Percentiles rank a stretch among this genome's conserved stretches.
Conservation (phyloP, 2,329 filamentous ascomycete genomes). For the Trichoderma hamatum region DNA sequence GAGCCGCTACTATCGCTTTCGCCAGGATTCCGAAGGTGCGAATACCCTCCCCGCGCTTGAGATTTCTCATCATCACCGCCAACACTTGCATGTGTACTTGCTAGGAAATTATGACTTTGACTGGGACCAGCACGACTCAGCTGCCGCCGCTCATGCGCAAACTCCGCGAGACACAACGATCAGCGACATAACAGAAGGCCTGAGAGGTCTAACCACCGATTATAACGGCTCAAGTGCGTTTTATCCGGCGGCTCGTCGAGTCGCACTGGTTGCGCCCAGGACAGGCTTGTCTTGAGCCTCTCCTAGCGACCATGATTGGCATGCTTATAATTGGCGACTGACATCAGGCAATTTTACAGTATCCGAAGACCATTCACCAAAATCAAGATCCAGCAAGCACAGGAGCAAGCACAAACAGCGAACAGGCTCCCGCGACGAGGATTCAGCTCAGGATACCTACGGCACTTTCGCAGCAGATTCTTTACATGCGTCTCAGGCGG, state of each 20-base stretch:
- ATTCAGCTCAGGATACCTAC: slow-evolving; percentile 19
- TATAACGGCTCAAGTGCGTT: slow-evolving; percentile 26
- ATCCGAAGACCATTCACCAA: slow-evolving; percentile 19
- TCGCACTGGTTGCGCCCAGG: slow-evolving; percentile 2
- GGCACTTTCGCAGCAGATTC: slow-evolving; percentile 19
- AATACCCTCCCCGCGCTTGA: slow-evolving; percentile 17
- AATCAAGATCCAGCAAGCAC: slow-evolving; percentile 23
- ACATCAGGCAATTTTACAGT: slow-evolving; percentile 6
- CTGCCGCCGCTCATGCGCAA: slow-evolving; percentile 26
- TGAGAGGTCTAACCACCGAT: slow-evolving; percentile 23
- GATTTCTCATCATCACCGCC: slow-evolving; percentile 15
- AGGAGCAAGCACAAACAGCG: slow-evolving; percentile 29
- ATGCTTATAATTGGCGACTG: slow-evolving; percentile 8
- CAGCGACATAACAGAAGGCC: slow-evolving; percentile 22
- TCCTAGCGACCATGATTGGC: background rate
- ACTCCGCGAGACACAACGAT: slow-evolving; percentile 28
- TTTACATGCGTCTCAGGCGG: slow-evolving; percentile 21
- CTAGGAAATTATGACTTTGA: slow-evolving; percentile 32
- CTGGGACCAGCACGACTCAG: slow-evolving; percentile 27
- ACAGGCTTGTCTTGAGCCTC: background rate
- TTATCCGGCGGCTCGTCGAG: background rate
- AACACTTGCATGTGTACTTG: slow-evolving; percentile 2
- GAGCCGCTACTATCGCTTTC: slow-evolving; percentile 33
- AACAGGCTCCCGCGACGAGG: slow-evolving; percentile 21
- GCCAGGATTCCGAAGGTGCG: slow-evolving; percentile 35